phyloP scores from a whole-genome alignment of 1,139 yeast genomes.

The Saccharomyces hybrid region DNA sequence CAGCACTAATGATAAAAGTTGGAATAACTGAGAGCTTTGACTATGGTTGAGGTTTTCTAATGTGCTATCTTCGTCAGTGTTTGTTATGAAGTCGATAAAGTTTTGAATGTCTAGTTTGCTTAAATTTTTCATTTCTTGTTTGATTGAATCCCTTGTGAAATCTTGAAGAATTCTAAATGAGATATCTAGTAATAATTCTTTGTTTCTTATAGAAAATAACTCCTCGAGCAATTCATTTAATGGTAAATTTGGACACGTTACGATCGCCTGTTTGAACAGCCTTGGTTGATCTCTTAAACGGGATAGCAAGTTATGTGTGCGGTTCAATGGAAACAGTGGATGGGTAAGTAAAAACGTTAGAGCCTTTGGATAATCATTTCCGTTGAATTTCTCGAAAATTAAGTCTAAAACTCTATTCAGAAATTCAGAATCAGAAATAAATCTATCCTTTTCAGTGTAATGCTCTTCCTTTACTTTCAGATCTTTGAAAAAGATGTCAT shows the following conservation, averaged over 20 bases:
- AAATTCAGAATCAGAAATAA: constrained; percentile 51
- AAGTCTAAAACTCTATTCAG: constrained; percentile 43
- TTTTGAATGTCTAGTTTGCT: constrained; percentile 29
- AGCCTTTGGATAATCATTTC: constrained; percentile 45
- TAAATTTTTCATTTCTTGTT: constrained; percentile 26
- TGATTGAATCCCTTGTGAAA: constrained; percentile 34
- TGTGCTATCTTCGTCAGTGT: constrained; percentile 12
- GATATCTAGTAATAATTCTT: constrained; percentile 61
- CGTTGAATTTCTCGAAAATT: constrained; percentile 33
- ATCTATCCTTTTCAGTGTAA: constrained; percentile 61
- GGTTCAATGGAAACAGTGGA: constrained; percentile 68
- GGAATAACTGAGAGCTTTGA: constrained; percentile 26
- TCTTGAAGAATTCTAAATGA: constrained; percentile 61
- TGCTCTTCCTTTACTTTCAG: constrained; percentile 36
- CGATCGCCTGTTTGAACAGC: constrained; percentile 72
- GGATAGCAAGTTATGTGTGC: constrained; percentile 47
- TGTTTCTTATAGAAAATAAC: constrained; percentile 46
- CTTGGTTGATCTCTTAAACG: constrained; percentile 49
- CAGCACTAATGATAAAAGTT: constrained; percentile 27
- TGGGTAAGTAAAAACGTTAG: constrained; percentile 74
- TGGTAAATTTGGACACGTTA: constrained; percentile 65
- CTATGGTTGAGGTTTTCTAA: constrained; percentile 14
- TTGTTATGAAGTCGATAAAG: constrained; percentile 29
- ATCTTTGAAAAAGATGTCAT: constrained; percentile 27
- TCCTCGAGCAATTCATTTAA: constrained; percentile 57